Evolutionary conservation across 257 asterid species (phyloP), one percentile per base, ranked within the genome.

Genomic region (Solanum bulbocastanum): DNA sequence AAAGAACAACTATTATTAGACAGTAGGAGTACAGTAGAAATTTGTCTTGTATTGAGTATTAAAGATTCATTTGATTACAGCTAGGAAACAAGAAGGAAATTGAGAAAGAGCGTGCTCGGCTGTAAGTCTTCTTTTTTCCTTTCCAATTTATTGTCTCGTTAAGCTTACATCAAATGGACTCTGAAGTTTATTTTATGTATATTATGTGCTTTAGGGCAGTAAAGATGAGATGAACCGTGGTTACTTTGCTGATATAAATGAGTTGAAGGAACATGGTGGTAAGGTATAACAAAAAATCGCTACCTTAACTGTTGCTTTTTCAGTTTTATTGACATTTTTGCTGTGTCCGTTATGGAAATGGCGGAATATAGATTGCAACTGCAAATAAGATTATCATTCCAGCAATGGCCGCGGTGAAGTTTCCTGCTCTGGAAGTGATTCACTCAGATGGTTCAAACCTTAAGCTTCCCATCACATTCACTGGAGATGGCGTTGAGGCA

Each of bases 151-250:
- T 42, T 25, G 62, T 42, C 6, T n/a, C 5, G 6, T 81, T 49
- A 15, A 81, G 27, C 42, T 30, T 81, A 9, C 8, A 5, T 1
- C 14, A 81, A 79, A 81, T 49, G 6, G 85, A 81, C 20, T 30
- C 85, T 81, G 85, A 81, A 30, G 37, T 81, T 81, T 46, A 46
- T 6, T 44, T 46, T 83, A 83, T 87, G 72, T 22, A 83, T 87
- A 86, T 22, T 76, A 87, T 91, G 89, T 88, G 87, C 85, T 91
- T 91, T 96, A 92, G 95, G 95, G 92, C 99, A 97, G 99, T 97
- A 89, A 91, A 88, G 99, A 97, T 93, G 99, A 97, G 95, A 90
- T 97, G 92, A 93, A 84, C 75, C 88, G 99, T 89, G 95, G 98
- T 88, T 95, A 93, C 90, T 94, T 95, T 88, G 97, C 95, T 79